Evolutionary conservation across 192 early-diverging fungal genomes (phyloP).

Genomic region (Coemansia sp.): DNA sequence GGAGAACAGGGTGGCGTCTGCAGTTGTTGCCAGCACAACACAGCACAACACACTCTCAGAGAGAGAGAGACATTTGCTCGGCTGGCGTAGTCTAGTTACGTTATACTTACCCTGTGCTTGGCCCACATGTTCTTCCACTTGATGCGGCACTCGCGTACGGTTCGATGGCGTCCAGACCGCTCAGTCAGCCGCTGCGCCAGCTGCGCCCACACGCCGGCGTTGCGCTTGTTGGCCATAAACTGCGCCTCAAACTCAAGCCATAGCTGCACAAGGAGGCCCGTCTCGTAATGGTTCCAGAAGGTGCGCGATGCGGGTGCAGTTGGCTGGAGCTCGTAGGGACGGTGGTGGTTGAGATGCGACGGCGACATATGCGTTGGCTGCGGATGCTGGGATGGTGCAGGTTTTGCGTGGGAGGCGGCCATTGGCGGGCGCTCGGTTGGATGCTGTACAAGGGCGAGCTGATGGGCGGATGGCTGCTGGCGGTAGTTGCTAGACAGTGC

Average conservation of each 20-base stretch:
- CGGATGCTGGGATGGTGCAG: slow-evolving; percentile 2
- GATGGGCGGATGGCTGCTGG: slow-evolving; percentile 8
- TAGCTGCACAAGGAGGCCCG: slow-evolving; percentile 49
- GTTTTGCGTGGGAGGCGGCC: neutral
- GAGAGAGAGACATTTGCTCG: neutral
- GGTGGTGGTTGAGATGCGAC: slow-evolving; percentile 15
- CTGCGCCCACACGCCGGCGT: slow-evolving; percentile 55
- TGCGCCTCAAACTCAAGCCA: slow-evolving; percentile 55
- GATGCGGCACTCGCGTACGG: slow-evolving; percentile 55
- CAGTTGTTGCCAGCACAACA: neutral
- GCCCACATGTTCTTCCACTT: slow-evolving; percentile 60
- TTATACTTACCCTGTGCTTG: slow-evolving; percentile 51
- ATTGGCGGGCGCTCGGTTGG: slow-evolving; percentile 9
- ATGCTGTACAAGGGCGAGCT: neutral
- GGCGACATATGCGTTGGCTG: slow-evolving; percentile 9
- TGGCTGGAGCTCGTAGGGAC: slow-evolving; percentile 50
- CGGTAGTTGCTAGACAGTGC: neutral
- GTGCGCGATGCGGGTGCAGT: slow-evolving; percentile 50
- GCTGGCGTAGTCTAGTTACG: neutral
- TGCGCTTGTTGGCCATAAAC: slow-evolving; percentile 55
- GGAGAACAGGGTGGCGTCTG: neutral
- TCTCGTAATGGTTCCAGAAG: slow-evolving; percentile 56
- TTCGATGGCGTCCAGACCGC: slow-evolving; percentile 44
- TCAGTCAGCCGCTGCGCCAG: slow-evolving; percentile 49
- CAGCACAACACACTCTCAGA: neutral